Conservation (phyloP, 345 rosid genomes). For the Diplotaxis tenuifolia region DNA sequence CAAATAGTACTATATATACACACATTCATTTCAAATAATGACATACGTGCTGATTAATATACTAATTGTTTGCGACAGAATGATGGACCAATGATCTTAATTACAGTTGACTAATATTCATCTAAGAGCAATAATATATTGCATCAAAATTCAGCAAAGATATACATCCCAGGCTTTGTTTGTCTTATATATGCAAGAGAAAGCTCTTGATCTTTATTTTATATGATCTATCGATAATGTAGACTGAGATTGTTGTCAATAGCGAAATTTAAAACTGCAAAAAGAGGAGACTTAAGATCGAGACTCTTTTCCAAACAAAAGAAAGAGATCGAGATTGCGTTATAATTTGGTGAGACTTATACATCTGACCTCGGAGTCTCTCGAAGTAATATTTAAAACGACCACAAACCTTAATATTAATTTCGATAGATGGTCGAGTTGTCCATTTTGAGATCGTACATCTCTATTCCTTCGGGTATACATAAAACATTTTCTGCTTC, state of each 20-base stretch:
- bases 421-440: conserved; percentile 11
- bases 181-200: conserved; percentile 8
- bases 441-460: conserved; percentile 31
- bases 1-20: background rate
- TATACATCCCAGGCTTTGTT: background rate
- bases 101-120: conserved; percentile 3
- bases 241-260: conserved; percentile 3
- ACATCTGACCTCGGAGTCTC: conserved; percentile 13
- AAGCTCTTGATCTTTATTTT: background rate
- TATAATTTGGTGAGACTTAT: conserved; percentile 12
- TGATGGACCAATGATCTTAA: background rate
- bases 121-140: background rate
- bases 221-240: background rate
- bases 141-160: background rate
- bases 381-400: conserved; percentile 16
- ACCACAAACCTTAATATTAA: conserved; percentile 14
- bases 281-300: conserved; percentile 10
- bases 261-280: background rate
- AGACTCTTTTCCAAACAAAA: no score
- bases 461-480: conserved; percentile 24
- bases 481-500: conserved; percentile 13
- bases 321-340: conserved; percentile 5
- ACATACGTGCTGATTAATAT: background rate
- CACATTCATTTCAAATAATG: background rate
- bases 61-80: background rate